Base-by-base conservation (phyloP, 73 alveolate species). In the Paramecium pentaurelia region DNA sequence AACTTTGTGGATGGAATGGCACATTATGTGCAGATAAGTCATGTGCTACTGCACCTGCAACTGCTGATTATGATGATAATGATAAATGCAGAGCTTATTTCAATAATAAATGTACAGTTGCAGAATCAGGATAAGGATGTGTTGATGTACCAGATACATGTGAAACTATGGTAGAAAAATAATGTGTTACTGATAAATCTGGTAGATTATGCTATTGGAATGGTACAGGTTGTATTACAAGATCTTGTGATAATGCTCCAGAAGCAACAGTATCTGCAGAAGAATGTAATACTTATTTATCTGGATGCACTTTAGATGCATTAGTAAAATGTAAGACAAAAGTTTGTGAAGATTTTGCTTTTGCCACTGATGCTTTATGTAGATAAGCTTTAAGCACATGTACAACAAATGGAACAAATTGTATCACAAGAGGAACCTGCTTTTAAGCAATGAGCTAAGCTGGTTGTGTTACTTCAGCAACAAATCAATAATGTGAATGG, bases 1-100 rank as follows among this genome's bases (percentile, higher is more conserved):
- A 14, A 0, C 18, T 37, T 14, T 73, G 87, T 18, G 60, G 68
- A 30, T 75, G 88, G 88, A 75, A 75, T 75, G 36, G 68, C 1
- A 75, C 70, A 11, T 36, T 1, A 75, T 75, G 70, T 75, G 88
- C 60, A 16, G 88, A 75, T 75, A 75, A 75, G 11, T 38, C 88
- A 38, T 75, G 70, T 37, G 70, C 88, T 10, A 75, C 58, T 14
- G 88, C 88, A 2, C 88, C 32, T 16, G 20, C 58, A 11, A 36
- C 88, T 75, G 10, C 28, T 28, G 47, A 64, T 28, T 47, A 47
- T 14, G 60, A 47, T 12, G 40, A 30, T 71, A 36, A 71, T 28
- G 1, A 25, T 4, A 20, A 30, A 11, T 71, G 86, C 30, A 71
- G 40, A 32, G 47, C 58, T 25, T 71, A 71, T 30, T 34, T 71